Base-by-base conservation (phyloP, 1,284 basidiomycete genomes). In the Boletus nobilissimus region DNA sequence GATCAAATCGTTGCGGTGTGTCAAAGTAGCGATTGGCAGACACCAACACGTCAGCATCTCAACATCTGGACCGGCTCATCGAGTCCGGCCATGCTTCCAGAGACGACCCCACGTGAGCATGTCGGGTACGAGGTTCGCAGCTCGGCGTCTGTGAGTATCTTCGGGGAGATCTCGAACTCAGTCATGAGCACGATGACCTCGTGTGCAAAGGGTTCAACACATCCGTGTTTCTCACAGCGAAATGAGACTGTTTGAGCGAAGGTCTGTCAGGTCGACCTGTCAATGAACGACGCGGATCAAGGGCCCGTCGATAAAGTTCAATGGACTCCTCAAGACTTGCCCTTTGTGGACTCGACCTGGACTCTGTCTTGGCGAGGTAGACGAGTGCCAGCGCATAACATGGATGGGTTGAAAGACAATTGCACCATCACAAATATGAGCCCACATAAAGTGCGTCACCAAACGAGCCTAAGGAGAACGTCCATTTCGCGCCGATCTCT, bases 371-470 rank as follows among this genome's bases (percentile, higher is more conserved):
- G 8, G 81, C 81, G 3, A 82, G 73, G 65, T 82, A 82, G 34
- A 39, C 79, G 5, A 76, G 34, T 8, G 70, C 73, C 32, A 60
- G 72, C 14, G 69, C 72, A 8, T 6, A 13, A 62, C 60, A 62
- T 24, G 51, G 78, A 66, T 36, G 64, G 3, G 26, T 11, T 7
- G 71, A 8, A 32, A 66, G 38, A 38, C 81, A 82, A 24, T n/a
- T n/a, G 8, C 36, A 13, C 18, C 72, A n/a, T n/a, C 18, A 65
- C 64, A 65, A 22, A 39, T 88, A 90, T 11, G 89, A 87, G 32
- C 88, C 89, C 73, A 92, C 89, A 83, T 92, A 93, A 72, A 93
- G 85, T 9, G 87, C 84, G 75, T 91, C 91, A 5, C 89, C 89
- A 16, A 83, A 82, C 16, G 89, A 88, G 34, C 92, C 92, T 36